Conservation (phyloP, 1,284 basidiomycete genomes). For the Takashimella koratensis region DNA sequence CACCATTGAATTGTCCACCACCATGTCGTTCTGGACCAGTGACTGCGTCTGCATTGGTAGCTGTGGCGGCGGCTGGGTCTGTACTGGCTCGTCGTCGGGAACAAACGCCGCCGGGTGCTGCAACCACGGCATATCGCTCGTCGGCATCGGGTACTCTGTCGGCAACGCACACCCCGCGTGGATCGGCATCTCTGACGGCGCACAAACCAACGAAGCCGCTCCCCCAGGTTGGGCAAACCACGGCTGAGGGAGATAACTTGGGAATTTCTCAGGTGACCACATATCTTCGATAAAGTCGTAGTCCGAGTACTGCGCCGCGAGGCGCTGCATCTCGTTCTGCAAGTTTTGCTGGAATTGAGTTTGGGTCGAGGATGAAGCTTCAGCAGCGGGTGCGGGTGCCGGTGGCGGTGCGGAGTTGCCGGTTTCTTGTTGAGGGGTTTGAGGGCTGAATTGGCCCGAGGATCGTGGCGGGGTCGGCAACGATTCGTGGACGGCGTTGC, state of each 20-base stretch:
- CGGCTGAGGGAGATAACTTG: slow-evolving; percentile 38
- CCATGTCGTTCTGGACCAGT: background rate
- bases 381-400: background rate
- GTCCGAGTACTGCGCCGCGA: background rate
- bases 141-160: background rate
- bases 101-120: background rate
- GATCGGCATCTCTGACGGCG: background rate
- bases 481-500: no score
- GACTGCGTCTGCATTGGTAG: background rate
- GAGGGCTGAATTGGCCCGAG: no score
- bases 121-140: background rate
- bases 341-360: slow-evolving; percentile 1
- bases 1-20: background rate
- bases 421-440: no score
- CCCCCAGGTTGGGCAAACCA: slow-evolving; percentile 43
- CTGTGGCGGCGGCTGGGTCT: background rate
- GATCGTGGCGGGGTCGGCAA: background rate
- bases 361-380: background rate
- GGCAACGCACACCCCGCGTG: background rate
- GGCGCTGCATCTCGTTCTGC: slow-evolving; percentile 5
- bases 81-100: background rate
- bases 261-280: slow-evolving; percentile 43
- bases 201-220: slow-evolving; percentile 22
- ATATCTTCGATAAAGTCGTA: slow-evolving; percentile 30
- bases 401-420: background rate